These are phyloP conservation scores for Psilocybe subaeruginosa DNA, from an alignment of 768 basidiomycete genomes.

Conservation along the genomic window DNA sequence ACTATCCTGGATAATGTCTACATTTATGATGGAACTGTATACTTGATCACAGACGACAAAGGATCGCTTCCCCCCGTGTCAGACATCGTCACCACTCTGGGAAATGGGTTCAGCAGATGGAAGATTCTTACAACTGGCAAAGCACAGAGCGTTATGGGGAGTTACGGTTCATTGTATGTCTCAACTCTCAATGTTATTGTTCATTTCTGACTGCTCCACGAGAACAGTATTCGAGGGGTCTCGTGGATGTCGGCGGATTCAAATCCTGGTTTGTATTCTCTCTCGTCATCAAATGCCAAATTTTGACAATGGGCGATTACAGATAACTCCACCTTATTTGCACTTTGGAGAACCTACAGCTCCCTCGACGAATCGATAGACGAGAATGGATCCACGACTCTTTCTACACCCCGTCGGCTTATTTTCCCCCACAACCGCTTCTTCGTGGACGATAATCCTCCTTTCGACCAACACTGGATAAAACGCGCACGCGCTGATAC, in stretches of 20 bases:
- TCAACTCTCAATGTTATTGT: conserved; percentile 4
- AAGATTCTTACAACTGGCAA: conserved; percentile 53
- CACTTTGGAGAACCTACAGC: conserved; percentile 79
- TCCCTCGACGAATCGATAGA: conserved; percentile 54
- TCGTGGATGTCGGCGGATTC: conserved; percentile 67
- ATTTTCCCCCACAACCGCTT: conserved; percentile 72
- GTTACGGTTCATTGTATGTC: conserved; percentile 55
- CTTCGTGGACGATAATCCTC: conserved; percentile 50
- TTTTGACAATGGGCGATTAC: conserved; percentile 14
- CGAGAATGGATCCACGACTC: conserved; percentile 46
- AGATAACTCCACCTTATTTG: conserved; percentile 75
- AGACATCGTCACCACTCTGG: conserved; percentile 50
- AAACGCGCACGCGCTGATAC: conserved; percentile 53
- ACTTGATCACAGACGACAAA: conserved; percentile 71
- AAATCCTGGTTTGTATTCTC: conserved; percentile 46
- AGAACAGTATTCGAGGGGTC: conserved; percentile 62
- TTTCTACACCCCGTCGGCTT: conserved; percentile 72
- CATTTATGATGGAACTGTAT: conserved; percentile 71
- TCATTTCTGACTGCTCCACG: not conserved
- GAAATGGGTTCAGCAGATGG: conserved; percentile 54
- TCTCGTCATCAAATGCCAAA: conserved; percentile 7
- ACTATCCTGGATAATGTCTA: conserved; percentile 85
- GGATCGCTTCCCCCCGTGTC: conserved; percentile 59
- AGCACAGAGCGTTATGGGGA: conserved; percentile 51
- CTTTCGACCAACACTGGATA: conserved; percentile 35